Base-by-base conservation (phyloP, 495 filamentous ascomycete species). In the Patellaria atrata region DNA sequence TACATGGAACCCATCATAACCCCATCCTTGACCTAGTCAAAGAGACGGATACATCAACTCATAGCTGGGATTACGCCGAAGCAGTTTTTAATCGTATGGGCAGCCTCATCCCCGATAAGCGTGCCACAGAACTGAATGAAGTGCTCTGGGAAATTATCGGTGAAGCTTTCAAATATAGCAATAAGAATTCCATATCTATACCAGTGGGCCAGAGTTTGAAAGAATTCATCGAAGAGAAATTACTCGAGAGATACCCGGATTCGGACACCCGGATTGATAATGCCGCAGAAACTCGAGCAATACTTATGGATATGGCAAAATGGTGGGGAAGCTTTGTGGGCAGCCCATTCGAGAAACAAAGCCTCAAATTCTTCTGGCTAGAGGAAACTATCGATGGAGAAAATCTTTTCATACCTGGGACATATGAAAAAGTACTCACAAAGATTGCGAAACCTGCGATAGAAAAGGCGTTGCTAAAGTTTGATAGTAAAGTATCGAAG, bases 341-440 rank as follows among this genome's bases (percentile, higher is more conserved):
- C 7, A 82, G 79, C 28, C 65, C 71, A 12, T 65, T 93, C 27
- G 62, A 68, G 35, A 69, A 54, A 27, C 89, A 97, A 48, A 92
- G 84, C 55, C 51, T 97, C 35, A 89, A 78, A 52, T 93, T 83
- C 58, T 91, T 94, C 47, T 87, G 77, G 67, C 51, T 97, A n/a
- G 89, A 97, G 56, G 84, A 94, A 58, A 85, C 79, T 39, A 75
- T 94, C 47, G 86, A 91, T 48, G 86, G 85, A 30, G 87, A 82
- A 45, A 94, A 94, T 52, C 66, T 80, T 19, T 91, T 94, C 48
- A 77, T 86, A 33, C 77, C 83, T 2, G 82, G 76, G 14, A 94
- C 87, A 3, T 94, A 94, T 52, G 63, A 73, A 34, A 70, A 71
- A 28, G 80, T 94, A 27, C 61, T 94, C 2, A 56, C 71, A 5